Conservation (phyloP, 78 protist genomes). For the Dictyostelium intermedium region DNA sequence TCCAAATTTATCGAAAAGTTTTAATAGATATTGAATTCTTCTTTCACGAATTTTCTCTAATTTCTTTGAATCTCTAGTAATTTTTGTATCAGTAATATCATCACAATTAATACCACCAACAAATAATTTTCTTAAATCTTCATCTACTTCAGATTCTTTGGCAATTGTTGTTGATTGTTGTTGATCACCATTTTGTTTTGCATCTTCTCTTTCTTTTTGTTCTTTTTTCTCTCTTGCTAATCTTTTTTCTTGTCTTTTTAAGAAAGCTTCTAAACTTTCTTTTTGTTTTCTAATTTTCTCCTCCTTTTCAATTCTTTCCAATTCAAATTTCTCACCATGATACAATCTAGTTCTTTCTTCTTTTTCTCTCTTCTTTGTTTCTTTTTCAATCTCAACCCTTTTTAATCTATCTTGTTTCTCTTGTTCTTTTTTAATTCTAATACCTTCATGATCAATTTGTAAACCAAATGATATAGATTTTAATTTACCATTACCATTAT, state of each 20-base stretch:
- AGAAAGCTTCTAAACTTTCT: neutral
- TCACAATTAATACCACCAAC: slow-evolving; percentile 49
- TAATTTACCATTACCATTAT: neutral
- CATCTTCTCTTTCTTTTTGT: neutral
- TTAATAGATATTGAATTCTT: slow-evolving; percentile 4
- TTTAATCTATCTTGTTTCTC: neutral
- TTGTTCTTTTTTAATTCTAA: neutral
- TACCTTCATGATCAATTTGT: slow-evolving; percentile 15
- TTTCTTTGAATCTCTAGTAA: neutral
- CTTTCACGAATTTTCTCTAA: neutral
- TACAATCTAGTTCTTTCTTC: neutral
- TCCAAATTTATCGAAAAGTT: slow-evolving; percentile 22
- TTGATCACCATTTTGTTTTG: neutral
- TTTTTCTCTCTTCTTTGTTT: slow-evolving; percentile 2
- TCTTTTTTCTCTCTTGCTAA: neutral
- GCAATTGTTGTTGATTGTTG: neutral
- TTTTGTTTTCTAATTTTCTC: neutral
- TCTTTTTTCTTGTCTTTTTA: slow-evolving; percentile 7
- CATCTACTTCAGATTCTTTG: neutral
- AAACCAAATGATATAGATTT: neutral
- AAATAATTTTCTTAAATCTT: slow-evolving; percentile 42
- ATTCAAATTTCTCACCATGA: neutral
- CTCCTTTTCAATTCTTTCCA: neutral
- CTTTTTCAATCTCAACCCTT: neutral
- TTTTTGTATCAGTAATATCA: neutral